Base-by-base conservation (phyloP, 2,329 filamentous ascomycete species). In the Hymenotorrendiella dingleyae region DNA sequence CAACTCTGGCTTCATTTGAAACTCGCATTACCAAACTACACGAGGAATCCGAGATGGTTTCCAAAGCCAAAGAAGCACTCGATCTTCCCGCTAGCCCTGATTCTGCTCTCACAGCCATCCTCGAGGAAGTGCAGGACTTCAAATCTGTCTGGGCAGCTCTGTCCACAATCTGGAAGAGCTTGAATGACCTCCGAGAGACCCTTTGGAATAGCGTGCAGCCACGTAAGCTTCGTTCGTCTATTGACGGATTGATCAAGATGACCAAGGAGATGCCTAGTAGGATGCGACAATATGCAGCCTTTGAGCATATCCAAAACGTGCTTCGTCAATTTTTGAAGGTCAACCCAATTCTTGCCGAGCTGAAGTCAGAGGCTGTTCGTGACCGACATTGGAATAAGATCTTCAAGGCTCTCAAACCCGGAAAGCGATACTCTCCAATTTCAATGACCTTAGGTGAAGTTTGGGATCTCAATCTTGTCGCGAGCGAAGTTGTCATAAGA, bases 231-330 rank as follows among this genome's bases (percentile, higher is more conserved):
- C 81, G 93, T 27, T 79, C 86, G 55, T 86, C 87, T 49, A 82
- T 99, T 38, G 91, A 98, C 59, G 83, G 84, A 36, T 76, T 97
- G 40, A 87, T 97, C 63, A 95, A 95, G 71, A 94, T 94, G 77
- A 97, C 90, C 26, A 97, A 95, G 68, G 91, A 97, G 50, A 97
- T 98, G 93, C 93, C 94, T 0, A 95, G 89, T 65, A 83, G 93
- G 46, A 97, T 98, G 91, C 83, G 94, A 47, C 94, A 98, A 61
- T 99, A 99, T 64, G 91, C 94, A 55, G 94, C 94, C n/a, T 99
- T 98, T 62, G 94, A 98, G 65, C 91, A 98, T 60, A 89, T 98
- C 28, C 94, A 98, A 62, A 88, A 80, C 50, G 86, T 94, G 22
- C 77, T 98, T 29, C 85, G 89, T 33, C 83, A 90, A 49, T 76